Evolutionary conservation across 148 eudicot genomes (phyloP).

Genomic region (Suaeda aralocaspica): DNA sequence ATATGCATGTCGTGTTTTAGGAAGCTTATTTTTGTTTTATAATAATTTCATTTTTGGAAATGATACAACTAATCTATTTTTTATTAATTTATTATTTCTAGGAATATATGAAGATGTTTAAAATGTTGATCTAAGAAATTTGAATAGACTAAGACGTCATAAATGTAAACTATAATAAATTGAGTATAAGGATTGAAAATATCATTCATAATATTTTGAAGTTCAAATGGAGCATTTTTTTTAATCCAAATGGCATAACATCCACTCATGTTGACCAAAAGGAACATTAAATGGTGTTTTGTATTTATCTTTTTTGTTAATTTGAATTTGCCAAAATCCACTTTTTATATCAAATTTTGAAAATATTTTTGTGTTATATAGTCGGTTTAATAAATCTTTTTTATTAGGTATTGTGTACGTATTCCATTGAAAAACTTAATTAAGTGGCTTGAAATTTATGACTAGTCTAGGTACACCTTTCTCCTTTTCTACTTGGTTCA

Average conservation of each 20-base stretch:
- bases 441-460: too few species aligned
- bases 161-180: constrained; percentile 6
- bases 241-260: too few species aligned
- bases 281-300: too few species aligned
- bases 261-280: too few species aligned
- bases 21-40: constrained; percentile 19
- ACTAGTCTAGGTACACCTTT: too few species aligned
- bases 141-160: constrained; percentile 15
- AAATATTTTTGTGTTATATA: too few species aligned
- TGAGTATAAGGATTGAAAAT: background rate
- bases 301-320: constrained; percentile 12
- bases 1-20: background rate
- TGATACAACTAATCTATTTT: constrained; percentile 22
- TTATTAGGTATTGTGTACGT: too few species aligned
- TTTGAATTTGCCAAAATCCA: constrained; percentile 26
- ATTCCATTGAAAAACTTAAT: too few species aligned
- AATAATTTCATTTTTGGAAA: constrained; percentile 18
- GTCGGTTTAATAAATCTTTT: too few species aligned
- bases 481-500: too few species aligned
- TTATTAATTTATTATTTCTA: background rate
- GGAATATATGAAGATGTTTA: constrained; percentile 10
- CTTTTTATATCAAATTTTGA: constrained; percentile 18
- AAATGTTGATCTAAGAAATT: constrained; percentile 13
- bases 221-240: background rate
- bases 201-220: background rate